Conservation (phyloP, 805 yeast genomes). For the Yarrowia osloensis region DNA sequence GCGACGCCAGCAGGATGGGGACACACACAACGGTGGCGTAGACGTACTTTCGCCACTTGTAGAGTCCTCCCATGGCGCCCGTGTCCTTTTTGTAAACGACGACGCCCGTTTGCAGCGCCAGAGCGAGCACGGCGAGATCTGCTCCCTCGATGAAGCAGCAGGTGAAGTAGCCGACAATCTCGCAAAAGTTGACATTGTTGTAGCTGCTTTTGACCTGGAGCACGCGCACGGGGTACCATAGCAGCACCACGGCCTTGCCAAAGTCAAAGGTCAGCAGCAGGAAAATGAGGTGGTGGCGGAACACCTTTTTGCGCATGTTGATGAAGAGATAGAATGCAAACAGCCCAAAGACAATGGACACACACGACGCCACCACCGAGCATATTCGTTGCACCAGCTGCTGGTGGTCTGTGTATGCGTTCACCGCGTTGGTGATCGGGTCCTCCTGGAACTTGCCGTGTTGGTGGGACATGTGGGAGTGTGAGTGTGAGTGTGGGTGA, state of each 20-base stretch:
- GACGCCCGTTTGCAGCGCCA: constrained; percentile 78
- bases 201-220: constrained; percentile 48
- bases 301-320: constrained; percentile 35
- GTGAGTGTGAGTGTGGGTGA: background rate
- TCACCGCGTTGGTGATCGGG: constrained; percentile 32
- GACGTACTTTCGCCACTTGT: constrained; percentile 14
- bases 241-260: constrained; percentile 63
- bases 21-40: constrained; percentile 59
- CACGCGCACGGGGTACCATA: constrained; percentile 66
- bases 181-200: constrained; percentile 54
- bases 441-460: constrained; percentile 30
- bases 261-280: constrained; percentile 69
- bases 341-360: constrained; percentile 57
- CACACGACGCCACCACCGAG: constrained; percentile 53
- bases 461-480: background rate
- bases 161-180: constrained; percentile 75
- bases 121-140: constrained; percentile 74
- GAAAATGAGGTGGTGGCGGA: constrained; percentile 56
- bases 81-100: constrained; percentile 65
- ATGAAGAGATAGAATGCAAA: constrained; percentile 58
- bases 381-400: constrained; percentile 43
- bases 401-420: constrained; percentile 35
- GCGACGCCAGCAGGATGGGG: constrained; percentile 60
- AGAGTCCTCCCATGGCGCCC: constrained; percentile 36
- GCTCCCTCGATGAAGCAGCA: constrained; percentile 79